Evolutionary conservation across 352 stramenopile genomes (phyloP), one percentile per base, ranked within the genome.

Genomic region (Phytophthora chlamydospora): DNA sequence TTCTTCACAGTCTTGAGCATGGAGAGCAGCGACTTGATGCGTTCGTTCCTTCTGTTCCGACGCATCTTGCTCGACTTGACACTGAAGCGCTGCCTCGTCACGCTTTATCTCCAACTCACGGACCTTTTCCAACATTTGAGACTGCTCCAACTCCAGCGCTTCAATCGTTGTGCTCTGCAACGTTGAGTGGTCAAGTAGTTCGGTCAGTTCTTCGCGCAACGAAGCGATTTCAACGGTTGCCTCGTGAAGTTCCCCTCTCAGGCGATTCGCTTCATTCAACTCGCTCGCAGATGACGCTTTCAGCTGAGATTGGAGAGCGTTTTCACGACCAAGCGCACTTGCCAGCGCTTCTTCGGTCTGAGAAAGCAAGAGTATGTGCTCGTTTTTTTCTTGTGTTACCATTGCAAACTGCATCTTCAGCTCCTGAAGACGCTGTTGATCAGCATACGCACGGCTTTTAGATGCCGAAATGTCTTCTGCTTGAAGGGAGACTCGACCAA

Each of bases 111-210:
- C 43, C 13, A 55, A 44, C 0, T 73, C 40, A 12, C 49, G 41
- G 2, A 12, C 11, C n/a, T 34, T 56, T 33, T n/a, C 16, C 21
- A 36, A 4, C 24, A 21, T 4, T 9, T 66, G 38, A 19, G 46
- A 17, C n/a, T 56, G 39, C 38, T 68, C 41, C 6, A 53, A 24
- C 10, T 59, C 32, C 33, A 73, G 14, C 0, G 40, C 36, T 38
- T 73, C 52, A 11, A 73, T 62, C 4, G 52, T 50, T 39, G 53
- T 14, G 3, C 59, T 69, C 39, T 73, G 65, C 14, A 69, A 12
- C 13, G 36, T 62, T 14, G 58, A 69, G 27, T 69, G 53, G 6
- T 73, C 53, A 9, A 69, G 45, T 7, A 69, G 19, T 48, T 66
- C 48, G 16, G 58, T 31, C 14, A 73, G 52, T 31, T 73, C 58